Evolutionary conservation across 2,329 filamentous ascomycete genomes (phyloP).

Genomic region (Fusarium dimerum): DNA sequence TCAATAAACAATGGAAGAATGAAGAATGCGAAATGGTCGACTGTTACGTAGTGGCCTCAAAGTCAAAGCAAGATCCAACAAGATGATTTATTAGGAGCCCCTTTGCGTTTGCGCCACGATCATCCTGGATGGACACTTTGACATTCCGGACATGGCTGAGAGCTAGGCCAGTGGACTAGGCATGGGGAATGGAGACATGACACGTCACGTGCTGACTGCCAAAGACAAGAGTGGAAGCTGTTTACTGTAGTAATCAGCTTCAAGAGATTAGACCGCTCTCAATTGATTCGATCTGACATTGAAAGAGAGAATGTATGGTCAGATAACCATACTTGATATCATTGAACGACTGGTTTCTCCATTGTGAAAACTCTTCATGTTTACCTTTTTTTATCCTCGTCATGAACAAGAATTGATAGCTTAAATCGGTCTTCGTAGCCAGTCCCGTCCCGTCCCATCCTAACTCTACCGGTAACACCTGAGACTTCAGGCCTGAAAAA

Average conservation of each 20-base stretch:
- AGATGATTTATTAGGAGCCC: neutral
- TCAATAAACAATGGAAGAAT: neutral
- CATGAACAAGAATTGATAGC: too few species aligned
- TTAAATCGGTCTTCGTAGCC: too few species aligned
- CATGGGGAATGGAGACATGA: neutral
- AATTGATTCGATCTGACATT: too few species aligned
- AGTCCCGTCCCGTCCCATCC: too few species aligned
- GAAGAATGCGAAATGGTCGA: neutral
- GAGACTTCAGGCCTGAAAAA: conserved; percentile 37
- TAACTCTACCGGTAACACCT: conserved; percentile 25
- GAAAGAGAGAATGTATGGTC: too few species aligned
- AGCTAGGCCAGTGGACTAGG: neutral
- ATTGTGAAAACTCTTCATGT: too few species aligned
- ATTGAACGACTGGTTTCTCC: too few species aligned
- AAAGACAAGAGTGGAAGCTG: neutral
- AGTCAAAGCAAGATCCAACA: neutral
- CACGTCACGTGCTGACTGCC: neutral
- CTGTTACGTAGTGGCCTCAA: neutral
- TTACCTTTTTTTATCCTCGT: too few species aligned
- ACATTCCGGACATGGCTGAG: neutral
- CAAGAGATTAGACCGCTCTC: too few species aligned
- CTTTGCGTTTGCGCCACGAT: neutral
- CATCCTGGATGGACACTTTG: neutral
- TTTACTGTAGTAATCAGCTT: neutral
- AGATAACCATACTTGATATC: too few species aligned